Conservation (phyloP, 441 rosid species). For the Bruguiera hainesii region DNA sequence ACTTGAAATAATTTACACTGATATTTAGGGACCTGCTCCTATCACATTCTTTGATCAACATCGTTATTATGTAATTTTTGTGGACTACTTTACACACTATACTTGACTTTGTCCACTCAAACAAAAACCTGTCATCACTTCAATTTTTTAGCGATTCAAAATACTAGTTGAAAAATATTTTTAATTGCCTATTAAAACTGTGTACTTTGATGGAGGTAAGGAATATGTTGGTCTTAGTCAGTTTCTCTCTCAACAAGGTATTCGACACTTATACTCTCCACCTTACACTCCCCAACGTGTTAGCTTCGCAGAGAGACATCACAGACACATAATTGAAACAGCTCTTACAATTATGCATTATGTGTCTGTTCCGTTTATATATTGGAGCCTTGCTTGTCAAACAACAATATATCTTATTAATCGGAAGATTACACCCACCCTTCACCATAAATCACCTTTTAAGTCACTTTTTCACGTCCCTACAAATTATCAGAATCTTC, state of each 20-base stretch:
- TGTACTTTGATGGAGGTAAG: not conserved
- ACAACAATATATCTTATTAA: not conserved
- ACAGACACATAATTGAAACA: too few species aligned
- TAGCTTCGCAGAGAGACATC: too few species aligned
- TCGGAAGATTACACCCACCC: rapidly evolving
- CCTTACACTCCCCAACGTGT: not conserved
- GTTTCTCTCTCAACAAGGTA: not conserved
- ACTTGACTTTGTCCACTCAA: not conserved
- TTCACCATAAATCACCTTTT: not conserved
- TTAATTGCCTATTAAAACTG: not conserved
- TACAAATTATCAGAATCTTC: too few species aligned
- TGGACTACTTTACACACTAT: not conserved
- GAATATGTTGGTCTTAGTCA: not conserved
- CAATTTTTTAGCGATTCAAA: not conserved
- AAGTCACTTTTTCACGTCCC: not conserved
- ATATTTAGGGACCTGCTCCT: not conserved
- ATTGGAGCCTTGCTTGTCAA: not conserved
- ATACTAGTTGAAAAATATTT: not conserved
- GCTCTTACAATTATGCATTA: too few species aligned
- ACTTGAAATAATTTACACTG: not conserved
- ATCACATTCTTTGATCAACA: not conserved
- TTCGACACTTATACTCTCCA: too few species aligned
- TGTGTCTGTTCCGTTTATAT: too few species aligned
- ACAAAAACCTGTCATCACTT: not conserved
- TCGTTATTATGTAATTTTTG: not conserved